Base-by-base conservation (phyloP, 2,329 filamentous ascomycete species). In the Verticillium alfalfae region DNA sequence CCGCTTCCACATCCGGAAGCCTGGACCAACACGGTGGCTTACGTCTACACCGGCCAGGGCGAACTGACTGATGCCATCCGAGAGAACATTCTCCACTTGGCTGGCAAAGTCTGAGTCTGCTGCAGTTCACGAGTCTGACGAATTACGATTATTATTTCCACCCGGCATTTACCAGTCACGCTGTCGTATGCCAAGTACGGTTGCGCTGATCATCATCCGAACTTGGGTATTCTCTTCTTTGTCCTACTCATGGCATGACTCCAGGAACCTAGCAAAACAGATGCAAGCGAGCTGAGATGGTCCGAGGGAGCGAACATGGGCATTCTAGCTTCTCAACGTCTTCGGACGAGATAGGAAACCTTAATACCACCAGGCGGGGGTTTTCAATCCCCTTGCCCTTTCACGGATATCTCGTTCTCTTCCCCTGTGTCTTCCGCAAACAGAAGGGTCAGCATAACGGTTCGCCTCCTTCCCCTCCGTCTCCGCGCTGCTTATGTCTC, bases 1-100 rank as follows among this genome's bases (percentile, higher is more conserved):
- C 84, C 85, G 0, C 65, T 88, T 60, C 85, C 85, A 1, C 76
- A 81, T 61, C 84, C 85, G 1, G 78, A 80, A 58, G 80, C 75
- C 8, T 88, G 85, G 85, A 67, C 70, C 2, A 78, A 83, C 60
- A 86, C 84, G 0, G 73, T 85, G n/a, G 72, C 75, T 4, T 82
- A 84, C 66, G 75, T 84, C 34, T 87, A 87, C 68, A 84, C 80
- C 0, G 81, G 81, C 39, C 73, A 78, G 60, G 78, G 77, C 13
- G 73, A 77, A 56, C 62, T 81, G 57, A 83, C 79, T 1, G 73
- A 76, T 12, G 75, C 76, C 2, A 78, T 84, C 55, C 77, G 69
- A 60, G 75, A 81, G 62, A 87, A 87, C 64, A 82, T 87, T 56
- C 59, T 77, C 60, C 82, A 86, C 66, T 71, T 88, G 5, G 84